Evolutionary conservation across 2,329 filamentous ascomycete genomes (phyloP), one percentile per base, ranked within the genome.

Genomic region (Fusarium albosuccineum): DNA sequence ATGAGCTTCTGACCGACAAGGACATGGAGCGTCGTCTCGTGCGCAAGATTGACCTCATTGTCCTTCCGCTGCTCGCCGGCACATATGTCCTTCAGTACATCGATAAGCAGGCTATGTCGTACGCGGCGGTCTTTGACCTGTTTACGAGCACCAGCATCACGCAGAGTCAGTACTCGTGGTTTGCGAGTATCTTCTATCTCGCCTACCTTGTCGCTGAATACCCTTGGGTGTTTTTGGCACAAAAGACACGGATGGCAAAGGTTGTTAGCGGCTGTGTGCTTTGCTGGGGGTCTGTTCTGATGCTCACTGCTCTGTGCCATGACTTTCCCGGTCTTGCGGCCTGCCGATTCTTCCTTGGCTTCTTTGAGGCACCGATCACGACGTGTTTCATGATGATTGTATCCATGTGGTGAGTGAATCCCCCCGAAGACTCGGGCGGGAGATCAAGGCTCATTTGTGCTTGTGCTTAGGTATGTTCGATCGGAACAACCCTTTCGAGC

Each of bases 101-200:
- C 65, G 84, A 86, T 73, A 87, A 87, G 74, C 80, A 82, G 64
- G 82, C 84, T 3, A 75, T 86, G 17, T 80, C 80, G 1, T 87
- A 86, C 66, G 80, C 82, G 0, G 84, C 85, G 2, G 84, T 87
- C 0, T 87, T 86, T 62, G 85, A 87, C 53, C 75, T 87, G 0
- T 82, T 86, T 60, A 74, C 75, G 9, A 80, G 80, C 42, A 84
- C 84, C 2, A 74, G 79, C 16, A 83, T 86, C 58, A 78, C 72
- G 3, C 74, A 76, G 36, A 74, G 74, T 1, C 76, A 85, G 52
- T 87, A 87, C 56, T 80, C 79, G 46, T 86, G 84, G 83, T 79
- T 85, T 7, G 81, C 82, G 4, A 83, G 79, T 42, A 82, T 86
- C 29, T 87, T 87, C 73, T 87, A 86, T 66, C 79, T 87, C 29